phyloP scores from a whole-genome alignment of 2,329 filamentous ascomycete species.

The Sordariomycetes sp. region DNA sequence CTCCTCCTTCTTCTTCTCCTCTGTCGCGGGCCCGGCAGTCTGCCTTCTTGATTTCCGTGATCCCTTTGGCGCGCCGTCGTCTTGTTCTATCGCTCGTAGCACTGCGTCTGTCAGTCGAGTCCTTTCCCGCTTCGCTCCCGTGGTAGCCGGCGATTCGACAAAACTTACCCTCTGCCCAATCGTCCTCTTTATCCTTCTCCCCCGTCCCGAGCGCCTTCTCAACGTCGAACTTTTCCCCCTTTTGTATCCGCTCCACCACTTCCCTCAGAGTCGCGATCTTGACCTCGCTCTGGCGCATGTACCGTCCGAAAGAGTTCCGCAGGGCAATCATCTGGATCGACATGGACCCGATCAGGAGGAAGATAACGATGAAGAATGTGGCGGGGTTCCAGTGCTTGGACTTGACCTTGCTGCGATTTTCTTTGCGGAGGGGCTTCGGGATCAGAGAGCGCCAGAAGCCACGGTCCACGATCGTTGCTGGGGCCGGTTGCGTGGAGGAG shows the following conservation, averaged over 20 bases:
- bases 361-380: constrained; percentile 74
- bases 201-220: constrained; percentile 74
- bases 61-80: constrained; percentile 43
- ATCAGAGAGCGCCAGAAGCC: constrained; percentile 64
- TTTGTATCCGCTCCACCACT: constrained; percentile 60
- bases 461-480: constrained; percentile 42
- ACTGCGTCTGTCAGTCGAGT: constrained; percentile 30
- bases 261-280: constrained; percentile 70
- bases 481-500: constrained; percentile 11
- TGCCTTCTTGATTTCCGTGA: constrained; percentile 32
- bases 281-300: constrained; percentile 67
- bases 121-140: background rate
- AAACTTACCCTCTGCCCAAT: constrained; percentile 75
- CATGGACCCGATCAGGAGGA: constrained; percentile 86
- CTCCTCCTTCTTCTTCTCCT: constrained; percentile 11
- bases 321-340: constrained; percentile 86
- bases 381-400: constrained; percentile 70
- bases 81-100: constrained; percentile 55
- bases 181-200: constrained; percentile 62
- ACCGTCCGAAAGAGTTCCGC: constrained; percentile 64
- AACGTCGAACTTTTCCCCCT: constrained; percentile 74
- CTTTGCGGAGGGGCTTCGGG: constrained; percentile 53
- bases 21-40: constrained; percentile 12
- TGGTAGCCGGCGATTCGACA: too few relatives aligned
- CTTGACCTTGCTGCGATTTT: constrained; percentile 23